These are phyloP conservation scores for Phytophthora pisi DNA, from an alignment of 352 stramenopile species.

Conservation along the genomic window DNA sequence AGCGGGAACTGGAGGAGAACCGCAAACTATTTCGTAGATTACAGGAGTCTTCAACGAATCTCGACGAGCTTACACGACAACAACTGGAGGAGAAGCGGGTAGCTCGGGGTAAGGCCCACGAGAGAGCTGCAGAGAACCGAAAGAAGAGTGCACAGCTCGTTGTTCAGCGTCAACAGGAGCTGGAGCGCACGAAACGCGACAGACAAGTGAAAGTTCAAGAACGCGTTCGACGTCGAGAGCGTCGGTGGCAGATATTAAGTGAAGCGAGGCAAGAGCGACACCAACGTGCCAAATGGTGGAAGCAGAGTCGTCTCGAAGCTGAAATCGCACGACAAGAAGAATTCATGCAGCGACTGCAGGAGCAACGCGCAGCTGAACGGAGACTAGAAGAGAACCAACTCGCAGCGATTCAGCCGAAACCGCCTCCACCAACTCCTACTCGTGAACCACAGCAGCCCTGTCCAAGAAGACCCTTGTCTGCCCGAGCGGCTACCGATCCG, in stretches of 20 bases:
- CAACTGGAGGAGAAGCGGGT: constrained; percentile 39
- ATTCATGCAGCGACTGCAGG: constrained; percentile 26
- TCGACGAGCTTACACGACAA: constrained; percentile 45
- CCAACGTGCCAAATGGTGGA: constrained; percentile 27
- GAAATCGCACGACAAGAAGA: constrained; percentile 26
- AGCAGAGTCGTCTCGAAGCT: constrained; percentile 19
- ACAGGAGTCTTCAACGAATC: constrained; percentile 35
- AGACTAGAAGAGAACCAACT: constrained; percentile 12
- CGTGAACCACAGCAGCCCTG: constrained; percentile 1
- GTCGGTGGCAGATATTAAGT: constrained; percentile 13
- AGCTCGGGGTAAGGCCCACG: constrained; percentile 31
- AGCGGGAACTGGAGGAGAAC: constrained; percentile 29
- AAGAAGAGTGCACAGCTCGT: constrained; percentile 28
- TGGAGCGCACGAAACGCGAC: constrained; percentile 14
- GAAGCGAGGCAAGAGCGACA: constrained; percentile 29
- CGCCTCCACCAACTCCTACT: constrained; percentile 1
- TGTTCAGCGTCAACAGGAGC: constrained; percentile 17
- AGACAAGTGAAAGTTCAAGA: constrained; percentile 29
- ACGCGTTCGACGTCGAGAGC: constrained; percentile 23
- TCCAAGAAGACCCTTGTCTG: constrained; percentile 36
- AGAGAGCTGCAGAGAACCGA: constrained; percentile 42
- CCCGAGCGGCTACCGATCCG: constrained; percentile 26
- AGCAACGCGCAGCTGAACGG: constrained; percentile 3
- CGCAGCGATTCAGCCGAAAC: not conserved
- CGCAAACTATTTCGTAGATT: constrained; percentile 46